phyloP scores from a whole-genome alignment of 176 grass and related monocot species.

The Canna indica region DNA sequence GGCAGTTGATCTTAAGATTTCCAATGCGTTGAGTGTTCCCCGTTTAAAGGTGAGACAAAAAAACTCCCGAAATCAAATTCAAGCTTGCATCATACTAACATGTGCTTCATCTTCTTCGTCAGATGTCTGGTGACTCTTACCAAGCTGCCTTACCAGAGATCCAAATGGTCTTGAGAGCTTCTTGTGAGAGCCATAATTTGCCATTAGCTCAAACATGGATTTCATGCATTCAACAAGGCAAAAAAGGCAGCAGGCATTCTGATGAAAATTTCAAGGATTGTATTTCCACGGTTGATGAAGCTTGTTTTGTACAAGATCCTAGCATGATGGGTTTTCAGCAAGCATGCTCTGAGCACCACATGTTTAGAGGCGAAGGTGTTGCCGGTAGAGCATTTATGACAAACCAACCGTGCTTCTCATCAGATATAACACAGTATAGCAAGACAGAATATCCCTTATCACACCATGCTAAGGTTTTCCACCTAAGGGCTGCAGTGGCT shows the following conservation, averaged over 20 bases:
- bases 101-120: slow-evolving; percentile 16
- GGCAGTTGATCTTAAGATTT: slow-evolving; percentile 77
- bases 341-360: slow-evolving; percentile 92
- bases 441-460: slow-evolving; percentile 77
- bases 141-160: slow-evolving; percentile 52
- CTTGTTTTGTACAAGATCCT: slow-evolving; percentile 49
- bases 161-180: slow-evolving; percentile 42
- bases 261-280: slow-evolving; percentile 65
- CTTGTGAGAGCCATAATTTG: slow-evolving; percentile 49
- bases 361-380: slow-evolving; percentile 80
- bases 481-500: slow-evolving; percentile 67
- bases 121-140: slow-evolving; percentile 53
- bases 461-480: slow-evolving; percentile 81
- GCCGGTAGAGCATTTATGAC: slow-evolving; percentile 71
- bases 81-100: not conserved
- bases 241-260: slow-evolving; percentile 53
- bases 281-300: slow-evolving; percentile 66
- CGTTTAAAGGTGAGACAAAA: slow-evolving; percentile 41
- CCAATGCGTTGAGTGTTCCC: slow-evolving; percentile 38
- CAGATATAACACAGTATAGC: slow-evolving; percentile 42
- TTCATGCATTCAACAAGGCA: slow-evolving; percentile 62
- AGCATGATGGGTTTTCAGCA: slow-evolving; percentile 52
- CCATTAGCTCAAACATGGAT: slow-evolving; percentile 94
- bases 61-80: not conserved
- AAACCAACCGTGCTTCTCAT: slow-evolving; percentile 72